Evolutionary conservation across 2,329 filamentous ascomycete genomes (phyloP), one percentile per base, ranked within the genome.

Genomic region (Verticillium longisporum): DNA sequence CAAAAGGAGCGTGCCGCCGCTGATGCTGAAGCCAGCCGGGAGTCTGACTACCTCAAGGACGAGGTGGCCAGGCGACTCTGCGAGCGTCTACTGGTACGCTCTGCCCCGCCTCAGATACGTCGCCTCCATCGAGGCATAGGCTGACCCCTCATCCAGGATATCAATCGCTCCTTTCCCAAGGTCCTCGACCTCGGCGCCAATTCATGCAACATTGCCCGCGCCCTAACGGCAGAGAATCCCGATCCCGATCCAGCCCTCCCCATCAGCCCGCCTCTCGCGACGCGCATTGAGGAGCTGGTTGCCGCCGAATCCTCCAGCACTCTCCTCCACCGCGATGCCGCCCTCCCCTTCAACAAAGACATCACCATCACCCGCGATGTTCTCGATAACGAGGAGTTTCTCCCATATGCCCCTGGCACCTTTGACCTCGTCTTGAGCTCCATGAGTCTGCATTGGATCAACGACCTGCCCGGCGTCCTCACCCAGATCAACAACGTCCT

Each of bases 101-200:
- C 15, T 11, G 21, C 37, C 54, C 33, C 15, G 26, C 34, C 45
- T 5, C 41, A 18, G 32, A 15, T 7, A 13, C 31, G 26, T 1
- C 15, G 13, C 13, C 15, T 14, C 18, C 34, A 26, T 15, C 13
- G 26, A 26, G 26, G 26, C 2, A 26, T 26, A 57, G 6, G 34
- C 21, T 38, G 33, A 38, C 36, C n/a, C 36, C 18, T 55, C 33
- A 53, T 15, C 13, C 65, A 93, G 90, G 93, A 98, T 72, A 96
- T 99, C 78, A 97, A 96, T 69, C 90, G 95, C 36, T 82, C 87
- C 61, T 97, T 96, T 69, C 85, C 89, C 55, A 83, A 86, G 66
- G 92, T 92, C 31, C 89, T 99, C 63, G 95, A 99, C 74, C 87
- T 97, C 36, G 95, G 95, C 64, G 94, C 95, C 64, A 97, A 98